Evolutionary conservation across 2,329 filamentous ascomycete genomes (phyloP).

Genomic region (Trichophyton simii): DNA sequence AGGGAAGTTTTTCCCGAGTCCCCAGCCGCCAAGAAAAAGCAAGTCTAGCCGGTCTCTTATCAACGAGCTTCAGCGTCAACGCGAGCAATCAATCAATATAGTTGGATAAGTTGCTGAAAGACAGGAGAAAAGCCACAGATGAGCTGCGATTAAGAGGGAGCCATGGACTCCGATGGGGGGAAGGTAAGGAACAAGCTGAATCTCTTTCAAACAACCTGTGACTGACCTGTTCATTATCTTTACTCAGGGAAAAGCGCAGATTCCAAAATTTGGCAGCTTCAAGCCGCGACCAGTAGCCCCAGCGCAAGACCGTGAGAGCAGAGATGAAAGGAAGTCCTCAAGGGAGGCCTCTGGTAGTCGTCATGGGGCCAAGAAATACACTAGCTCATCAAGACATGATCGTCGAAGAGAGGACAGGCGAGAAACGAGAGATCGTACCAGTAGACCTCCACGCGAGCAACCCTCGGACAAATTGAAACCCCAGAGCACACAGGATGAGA

Average conservation of each 20-base stretch:
- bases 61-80: neutral
- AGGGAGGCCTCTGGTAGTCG: neutral
- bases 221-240: neutral
- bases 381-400: neutral
- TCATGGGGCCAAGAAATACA: neutral
- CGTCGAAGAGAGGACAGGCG: neutral
- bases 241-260: constrained; percentile 27
- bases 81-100: neutral
- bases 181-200: constrained; percentile 20
- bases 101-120: too few species aligned
- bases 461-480: neutral
- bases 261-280: constrained; percentile 68
- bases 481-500: neutral
- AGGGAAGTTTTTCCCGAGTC: constrained; percentile 19
- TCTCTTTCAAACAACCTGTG: neutral
- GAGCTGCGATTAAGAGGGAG: neutral
- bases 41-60: constrained; percentile 13
- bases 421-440: neutral
- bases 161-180: constrained; percentile 25
- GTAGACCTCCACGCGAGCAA: neutral
- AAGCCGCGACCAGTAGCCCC: constrained; percentile 24
- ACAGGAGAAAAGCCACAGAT: neutral
- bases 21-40: constrained; percentile 9
- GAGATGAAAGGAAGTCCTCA: neutral
- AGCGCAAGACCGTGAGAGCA: neutral